Evolutionary conservation across 2,329 filamentous ascomycete genomes (phyloP).

Genomic region (Diplodia mutila): DNA sequence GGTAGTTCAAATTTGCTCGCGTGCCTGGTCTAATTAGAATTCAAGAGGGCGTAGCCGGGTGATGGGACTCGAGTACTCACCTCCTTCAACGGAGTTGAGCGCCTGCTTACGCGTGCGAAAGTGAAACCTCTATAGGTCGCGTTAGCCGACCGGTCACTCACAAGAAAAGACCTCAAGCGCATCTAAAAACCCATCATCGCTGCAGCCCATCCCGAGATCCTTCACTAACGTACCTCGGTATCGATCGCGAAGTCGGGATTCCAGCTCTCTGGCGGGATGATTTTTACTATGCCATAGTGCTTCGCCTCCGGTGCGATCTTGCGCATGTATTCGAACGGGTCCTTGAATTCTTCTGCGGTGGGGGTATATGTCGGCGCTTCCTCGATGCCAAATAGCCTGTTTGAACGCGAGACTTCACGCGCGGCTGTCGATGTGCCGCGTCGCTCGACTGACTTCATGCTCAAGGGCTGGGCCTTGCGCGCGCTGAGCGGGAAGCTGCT

Average conservation of each 20-base stretch:
- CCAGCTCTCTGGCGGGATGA: conserved; percentile 92
- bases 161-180: neutral
- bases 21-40: conserved; percentile 63
- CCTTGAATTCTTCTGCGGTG: conserved; percentile 90
- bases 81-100: conserved; percentile 96
- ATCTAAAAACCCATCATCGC: neutral
- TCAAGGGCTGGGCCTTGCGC: conserved; percentile 69
- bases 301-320: conserved; percentile 86
- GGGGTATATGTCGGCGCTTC: conserved; percentile 91
- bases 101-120: conserved; percentile 96
- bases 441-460: conserved; percentile 88
- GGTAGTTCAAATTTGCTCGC: conserved; percentile 91
- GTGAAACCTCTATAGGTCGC: conserved; percentile 75
- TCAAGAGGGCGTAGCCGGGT: neutral
- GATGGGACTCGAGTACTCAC: conserved; percentile 57
- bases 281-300: conserved; percentile 91
- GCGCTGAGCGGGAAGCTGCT: conserved; percentile 63
- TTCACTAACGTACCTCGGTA: conserved; percentile 72
- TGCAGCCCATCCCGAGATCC: neutral
- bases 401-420: conserved; percentile 75
- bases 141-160: conserved; percentile 12
- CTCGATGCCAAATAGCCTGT: conserved; percentile 79
- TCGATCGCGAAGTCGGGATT: conserved; percentile 95
- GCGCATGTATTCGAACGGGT: conserved; percentile 90
- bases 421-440: conserved; percentile 79